Base-by-base conservation (phyloP, 2,329 filamentous ascomycete genomes). In the Zopfia rhizophila region DNA sequence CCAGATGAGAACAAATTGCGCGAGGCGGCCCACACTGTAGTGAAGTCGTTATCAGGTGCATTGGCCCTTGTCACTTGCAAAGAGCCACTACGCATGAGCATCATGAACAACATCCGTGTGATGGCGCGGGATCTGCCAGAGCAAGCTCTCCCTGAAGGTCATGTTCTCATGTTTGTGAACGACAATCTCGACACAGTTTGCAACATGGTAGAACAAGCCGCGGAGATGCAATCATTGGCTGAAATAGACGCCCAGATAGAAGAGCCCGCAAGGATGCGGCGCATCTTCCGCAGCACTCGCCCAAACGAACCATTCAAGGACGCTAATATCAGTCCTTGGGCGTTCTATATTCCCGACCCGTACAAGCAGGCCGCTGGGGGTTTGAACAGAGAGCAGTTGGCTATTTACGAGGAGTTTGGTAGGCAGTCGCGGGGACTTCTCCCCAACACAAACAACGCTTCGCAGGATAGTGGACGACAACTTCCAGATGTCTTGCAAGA, bases 141-240 rank as follows among this genome's bases (percentile, higher is more conserved):
- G 40, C 84, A 87, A 60, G 89, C 90, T 12, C 82, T 99, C 51
- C 91, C 94, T 0, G 94, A 99, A 74, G 94, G 94, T 5, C 90
- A 94, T 22, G 94, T 99, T 51, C 84, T 97, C 45, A 97, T 99
- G 90, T 97, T 95, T 72, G 93, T 99, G 51, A 99, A 97, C 70
- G 93, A 95, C 56, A 99, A 99, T 68, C 82, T 99, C 21, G 94
- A 99, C 60, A 82, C 91, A 28, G 93, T 95, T 33, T 97, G 94
- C 66, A 88, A 84, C 60, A 90, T 97, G 53, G 95, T 99, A 32
- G 94, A 99, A 72, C 91, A 94, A 71, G 92, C 94, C 39, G 95
- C 94, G 3, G 93, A 97, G 69, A 90, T 96, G 63, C 89, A 93
- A 51, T 94, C 94, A 7, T 79, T 97, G 27, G 89, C 90, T 2